Evolutionary conservation across 2,329 filamentous ascomycete species (phyloP).

Genomic region (Scedosporium dehoogii): DNA sequence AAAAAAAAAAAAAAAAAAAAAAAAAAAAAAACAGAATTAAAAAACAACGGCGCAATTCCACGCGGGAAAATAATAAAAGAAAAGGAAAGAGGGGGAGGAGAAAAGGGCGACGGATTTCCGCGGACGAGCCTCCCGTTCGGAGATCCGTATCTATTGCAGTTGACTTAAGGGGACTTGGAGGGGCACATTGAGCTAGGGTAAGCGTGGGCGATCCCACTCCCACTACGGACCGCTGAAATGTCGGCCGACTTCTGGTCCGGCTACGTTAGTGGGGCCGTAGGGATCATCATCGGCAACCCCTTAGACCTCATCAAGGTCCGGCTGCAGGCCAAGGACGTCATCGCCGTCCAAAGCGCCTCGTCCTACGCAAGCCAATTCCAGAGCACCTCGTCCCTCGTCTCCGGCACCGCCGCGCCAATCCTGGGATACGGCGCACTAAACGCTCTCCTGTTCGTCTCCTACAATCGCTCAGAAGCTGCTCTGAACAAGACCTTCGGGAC

Average conservation of each 20-base stretch:
- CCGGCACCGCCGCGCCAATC: constrained; percentile 74
- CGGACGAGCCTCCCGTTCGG: too few relatives aligned
- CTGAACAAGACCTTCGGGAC: constrained; percentile 33
- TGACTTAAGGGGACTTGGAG: too few relatives aligned
- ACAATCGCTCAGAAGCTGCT: constrained; percentile 68
- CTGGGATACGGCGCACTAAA: constrained; percentile 87
- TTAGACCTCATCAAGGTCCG: constrained; percentile 57
- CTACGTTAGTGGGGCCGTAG: constrained; percentile 75
- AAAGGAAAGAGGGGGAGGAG: too few relatives aligned
- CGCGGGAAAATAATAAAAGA: too few relatives aligned
- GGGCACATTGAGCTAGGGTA: too few relatives aligned
- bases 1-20: background rate
- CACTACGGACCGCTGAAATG: constrained; percentile 37
- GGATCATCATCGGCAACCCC: constrained; percentile 84
- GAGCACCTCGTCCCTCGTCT: constrained; percentile 30
- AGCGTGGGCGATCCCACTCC: background rate
- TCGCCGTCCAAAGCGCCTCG: constrained; percentile 11
- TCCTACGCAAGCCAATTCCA: constrained; percentile 22
- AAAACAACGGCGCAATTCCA: too few relatives aligned
- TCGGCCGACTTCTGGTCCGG: constrained; percentile 90
- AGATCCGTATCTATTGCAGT: background rate
- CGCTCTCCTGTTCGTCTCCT: constrained; percentile 79
- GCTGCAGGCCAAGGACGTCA: constrained; percentile 50
- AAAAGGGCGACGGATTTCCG: too few relatives aligned
- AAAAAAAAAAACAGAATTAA: background rate